A percentile compares a stretch with the other conserved stretches of the same genome.
Evolutionary conservation across 1,139 yeast species (phyloP).

Genomic region (Geotrichum fermentans): DNA sequence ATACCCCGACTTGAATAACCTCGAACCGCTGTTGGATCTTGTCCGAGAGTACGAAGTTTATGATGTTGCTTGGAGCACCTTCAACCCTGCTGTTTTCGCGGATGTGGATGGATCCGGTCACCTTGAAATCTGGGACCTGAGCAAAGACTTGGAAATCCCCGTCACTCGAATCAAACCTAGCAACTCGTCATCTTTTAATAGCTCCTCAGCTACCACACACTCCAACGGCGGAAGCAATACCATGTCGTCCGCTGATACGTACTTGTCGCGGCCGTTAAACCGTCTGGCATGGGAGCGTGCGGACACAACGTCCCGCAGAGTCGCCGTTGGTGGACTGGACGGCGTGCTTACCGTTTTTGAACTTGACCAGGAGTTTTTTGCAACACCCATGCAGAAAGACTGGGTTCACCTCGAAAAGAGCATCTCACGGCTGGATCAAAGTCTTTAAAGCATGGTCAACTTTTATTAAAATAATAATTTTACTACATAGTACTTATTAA

Average conservation of each 20-base stretch:
- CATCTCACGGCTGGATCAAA: slow-evolving; percentile 1
- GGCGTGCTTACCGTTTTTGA: slow-evolving; percentile 36
- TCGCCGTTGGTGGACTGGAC: slow-evolving; percentile 40
- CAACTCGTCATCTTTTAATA: not conserved
- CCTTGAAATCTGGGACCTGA: slow-evolving; percentile 56
- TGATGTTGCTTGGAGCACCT: slow-evolving; percentile 45
- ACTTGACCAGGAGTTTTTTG: slow-evolving; percentile 25
- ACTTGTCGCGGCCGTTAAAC: slow-evolving; percentile 17
- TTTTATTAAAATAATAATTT: not conserved
- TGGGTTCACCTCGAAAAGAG: slow-evolving; percentile 22
- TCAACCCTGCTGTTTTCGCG: slow-evolving; percentile 44
- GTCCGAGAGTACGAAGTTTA: slow-evolving; percentile 42
- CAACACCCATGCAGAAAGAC: slow-evolving; percentile 21
- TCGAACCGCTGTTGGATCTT: slow-evolving; percentile 21
- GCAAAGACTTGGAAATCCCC: slow-evolving; percentile 41
- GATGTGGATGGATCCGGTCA: slow-evolving; percentile 46
- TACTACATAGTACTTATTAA: not conserved
- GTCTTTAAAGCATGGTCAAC: not conserved
- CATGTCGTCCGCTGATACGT: not conserved
- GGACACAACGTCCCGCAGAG: slow-evolving; percentile 29
- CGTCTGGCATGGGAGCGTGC: slow-evolving; percentile 17
- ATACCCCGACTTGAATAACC: slow-evolving; percentile 6
- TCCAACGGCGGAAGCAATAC: not conserved
- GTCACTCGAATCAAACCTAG: slow-evolving; percentile 32
- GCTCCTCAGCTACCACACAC: too few species aligned